Conservation (phyloP, 2,329 filamentous ascomycete genomes). For the Sporothrix humicola region DNA sequence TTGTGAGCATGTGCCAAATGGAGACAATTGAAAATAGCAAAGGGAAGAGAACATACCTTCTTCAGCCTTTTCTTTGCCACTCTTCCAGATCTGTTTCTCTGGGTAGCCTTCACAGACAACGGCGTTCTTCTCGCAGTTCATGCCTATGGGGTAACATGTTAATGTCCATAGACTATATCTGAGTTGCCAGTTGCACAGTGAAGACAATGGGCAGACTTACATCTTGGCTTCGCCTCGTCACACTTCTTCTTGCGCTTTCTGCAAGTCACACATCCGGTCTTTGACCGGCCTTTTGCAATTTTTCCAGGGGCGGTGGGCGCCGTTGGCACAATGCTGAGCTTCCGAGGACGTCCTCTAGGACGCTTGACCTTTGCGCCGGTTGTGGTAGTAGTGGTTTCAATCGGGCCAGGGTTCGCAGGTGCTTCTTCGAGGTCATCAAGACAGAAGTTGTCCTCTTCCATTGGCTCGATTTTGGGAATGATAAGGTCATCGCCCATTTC, state of each 20-base stretch:
- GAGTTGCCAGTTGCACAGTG: background rate
- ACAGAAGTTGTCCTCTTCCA: constrained; percentile 60
- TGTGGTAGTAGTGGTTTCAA: constrained; percentile 40
- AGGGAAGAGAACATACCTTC: constrained; percentile 56
- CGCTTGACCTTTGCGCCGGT: constrained; percentile 58
- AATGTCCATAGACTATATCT: background rate
- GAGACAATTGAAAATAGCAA: background rate
- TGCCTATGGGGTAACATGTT: constrained; percentile 55
- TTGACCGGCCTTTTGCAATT: constrained; percentile 75
- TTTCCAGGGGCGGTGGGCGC: constrained; percentile 63
- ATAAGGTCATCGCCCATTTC: constrained; percentile 53
- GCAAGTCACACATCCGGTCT: constrained; percentile 72
- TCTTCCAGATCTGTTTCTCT: constrained; percentile 85
- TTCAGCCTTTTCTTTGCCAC: constrained; percentile 76
- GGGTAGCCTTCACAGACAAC: constrained; percentile 91
- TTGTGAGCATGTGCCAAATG: background rate
- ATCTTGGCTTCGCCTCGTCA: constrained; percentile 70
- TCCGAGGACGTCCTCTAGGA: constrained; percentile 80
- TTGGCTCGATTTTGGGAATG: constrained; percentile 62
- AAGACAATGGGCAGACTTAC: constrained; percentile 51
- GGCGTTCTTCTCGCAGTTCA: constrained; percentile 92
- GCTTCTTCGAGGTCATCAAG: constrained; percentile 59
- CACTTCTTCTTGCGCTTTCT: constrained; percentile 75
- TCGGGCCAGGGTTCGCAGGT: constrained; percentile 44
- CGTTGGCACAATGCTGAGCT: constrained; percentile 71